Evolutionary conservation across 306 rosid genomes (phyloP), one percentile per base, ranked within the genome.

Genomic region (Inga laurina): DNA sequence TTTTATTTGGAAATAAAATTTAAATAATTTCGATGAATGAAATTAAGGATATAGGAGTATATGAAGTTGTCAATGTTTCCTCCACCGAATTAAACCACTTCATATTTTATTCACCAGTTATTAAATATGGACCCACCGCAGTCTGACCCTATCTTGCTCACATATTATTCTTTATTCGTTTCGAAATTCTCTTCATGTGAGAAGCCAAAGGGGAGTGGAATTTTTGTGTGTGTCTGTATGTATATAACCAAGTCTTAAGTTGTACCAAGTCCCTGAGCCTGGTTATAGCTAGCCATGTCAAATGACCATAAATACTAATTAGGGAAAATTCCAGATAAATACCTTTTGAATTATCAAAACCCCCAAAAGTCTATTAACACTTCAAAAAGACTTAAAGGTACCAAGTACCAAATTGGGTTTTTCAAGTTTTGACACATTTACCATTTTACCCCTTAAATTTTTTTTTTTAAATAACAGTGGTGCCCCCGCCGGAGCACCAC

Each of bases 31-130:
- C 3, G 13, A 8, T 10, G 18, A n/a, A 57, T 16, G 44, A 34
- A 61, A 37, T 37, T 37, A 37, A 81, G 24, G 74, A 80, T 73
- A 8, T 56, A 21, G 14, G 3, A 54, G 9, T n/a, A 11, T 62
- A 24, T 30, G 92, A 85, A 87, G 21, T 39, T 77, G 88, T 85
- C 88, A 82, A 73, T 30, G 22, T 77, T 82, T 68, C 11, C 84
- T 76, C 79, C 15, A 76, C 5, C 41, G 41, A 37, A 37, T 37
- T 80, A 15, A 71, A n/a, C 35, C 16, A 44, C 54, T 72, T 39
- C 59, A 13, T 59, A 51, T 13, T 79, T 68, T 30, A n/a, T 4
- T 15, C 24, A n/a, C 27, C 62, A 8, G 4, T 34, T 57, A 30
- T 22, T 11, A 59, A 57, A 57, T 10, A 34, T 22, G 56, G 68